These are phyloP conservation scores for Raphanus hybrid DNA, from an alignment of 441 rosid species.

Conservation along the genomic window DNA sequence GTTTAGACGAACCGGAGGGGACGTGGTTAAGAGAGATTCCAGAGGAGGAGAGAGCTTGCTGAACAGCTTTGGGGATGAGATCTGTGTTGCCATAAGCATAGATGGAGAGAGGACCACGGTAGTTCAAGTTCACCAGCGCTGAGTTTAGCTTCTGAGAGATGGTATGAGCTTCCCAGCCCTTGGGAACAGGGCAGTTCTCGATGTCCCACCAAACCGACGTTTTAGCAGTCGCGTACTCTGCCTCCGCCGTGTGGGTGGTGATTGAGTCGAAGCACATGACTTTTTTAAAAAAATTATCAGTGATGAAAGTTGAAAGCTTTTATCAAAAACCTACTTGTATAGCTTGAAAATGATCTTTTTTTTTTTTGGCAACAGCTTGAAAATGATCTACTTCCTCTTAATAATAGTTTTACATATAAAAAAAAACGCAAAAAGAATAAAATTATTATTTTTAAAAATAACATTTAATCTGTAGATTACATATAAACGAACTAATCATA, in stretches of 20 bases:
- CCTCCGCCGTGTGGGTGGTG: slow-evolving; percentile 44
- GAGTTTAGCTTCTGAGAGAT: slow-evolving; percentile 76
- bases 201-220: slow-evolving; percentile 95
- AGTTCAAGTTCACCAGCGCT: slow-evolving; percentile 63
- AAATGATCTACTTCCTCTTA: too few relatives aligned
- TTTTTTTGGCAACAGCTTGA: too few relatives aligned
- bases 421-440: too few relatives aligned
- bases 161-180: slow-evolving; percentile 56
- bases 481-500: too few relatives aligned
- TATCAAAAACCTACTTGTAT: too few relatives aligned
- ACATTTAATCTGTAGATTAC: too few relatives aligned
- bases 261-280: not conserved
- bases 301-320: too few relatives aligned
- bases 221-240: slow-evolving; percentile 63
- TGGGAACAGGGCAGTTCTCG: slow-evolving; percentile 82
- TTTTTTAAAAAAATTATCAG: too few relatives aligned
- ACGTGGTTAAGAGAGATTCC: slow-evolving; percentile 84
- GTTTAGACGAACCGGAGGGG: slow-evolving; percentile 63
- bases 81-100: slow-evolving; percentile 81
- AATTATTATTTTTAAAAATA: too few relatives aligned
- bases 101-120: slow-evolving; percentile 75
- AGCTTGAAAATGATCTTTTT: too few relatives aligned
- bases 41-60: slow-evolving; percentile 77
- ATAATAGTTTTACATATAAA: too few relatives aligned
- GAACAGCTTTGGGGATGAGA: slow-evolving; percentile 58